Evolutionary conservation across 2,329 filamentous ascomycete genomes (phyloP).

Genomic region (Epichloe gansuensis): DNA sequence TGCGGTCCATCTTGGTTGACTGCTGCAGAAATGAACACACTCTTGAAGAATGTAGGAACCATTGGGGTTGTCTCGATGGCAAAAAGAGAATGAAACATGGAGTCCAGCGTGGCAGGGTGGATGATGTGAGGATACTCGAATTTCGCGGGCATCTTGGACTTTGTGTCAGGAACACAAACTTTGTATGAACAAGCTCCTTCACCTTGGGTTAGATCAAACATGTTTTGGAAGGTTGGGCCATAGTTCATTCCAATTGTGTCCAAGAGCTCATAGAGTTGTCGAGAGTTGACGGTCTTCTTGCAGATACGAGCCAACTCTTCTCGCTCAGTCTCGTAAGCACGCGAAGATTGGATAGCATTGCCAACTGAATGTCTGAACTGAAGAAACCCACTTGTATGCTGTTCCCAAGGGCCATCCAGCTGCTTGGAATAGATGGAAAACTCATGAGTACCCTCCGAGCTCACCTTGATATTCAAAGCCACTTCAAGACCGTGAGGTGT

Average conservation of each 20-base stretch:
- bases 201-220: conserved; percentile 22
- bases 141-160: conserved; percentile 36
- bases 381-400: conserved; percentile 26
- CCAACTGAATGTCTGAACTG: conserved; percentile 15
- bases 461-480: conserved; percentile 30
- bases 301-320: conserved; percentile 16
- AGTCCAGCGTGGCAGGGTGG: conserved; percentile 45
- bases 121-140: conserved; percentile 42
- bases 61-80: conserved; percentile 31
- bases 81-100: conserved; percentile 41
- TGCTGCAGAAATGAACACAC: conserved; percentile 31
- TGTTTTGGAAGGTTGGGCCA: conserved; percentile 36
- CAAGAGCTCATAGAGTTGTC: conserved; percentile 37
- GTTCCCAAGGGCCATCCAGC: conserved; percentile 26
- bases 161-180: conserved; percentile 35
- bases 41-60: conserved; percentile 34
- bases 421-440: conserved; percentile 36
- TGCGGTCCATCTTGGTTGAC: conserved; percentile 19
- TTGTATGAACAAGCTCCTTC: conserved; percentile 22
- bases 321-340: conserved; percentile 12
- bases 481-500: conserved; percentile 36
- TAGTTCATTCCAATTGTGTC: conserved; percentile 40
- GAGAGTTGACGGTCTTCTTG: conserved; percentile 22
- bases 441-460: conserved; percentile 7
- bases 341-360: conserved; percentile 10